Conservation (phyloP, 129 eudicot species). For the Helichrysum umbraculigerum region DNA sequence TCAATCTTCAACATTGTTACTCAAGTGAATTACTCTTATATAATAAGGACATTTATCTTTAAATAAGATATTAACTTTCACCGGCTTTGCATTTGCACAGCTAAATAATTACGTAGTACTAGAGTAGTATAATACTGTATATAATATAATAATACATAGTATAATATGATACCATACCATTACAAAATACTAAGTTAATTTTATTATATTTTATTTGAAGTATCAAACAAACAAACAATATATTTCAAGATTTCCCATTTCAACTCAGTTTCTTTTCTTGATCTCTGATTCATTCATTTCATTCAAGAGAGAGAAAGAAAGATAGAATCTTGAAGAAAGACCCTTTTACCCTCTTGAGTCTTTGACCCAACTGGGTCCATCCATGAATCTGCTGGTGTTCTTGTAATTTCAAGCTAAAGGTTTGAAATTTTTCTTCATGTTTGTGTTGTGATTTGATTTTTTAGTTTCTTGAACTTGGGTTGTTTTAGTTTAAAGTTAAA, state of each 20-base stretch:
- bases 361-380: constrained; percentile 40
- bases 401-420: constrained; percentile 29
- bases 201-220: background rate
- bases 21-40: too few species aligned
- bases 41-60: too few species aligned
- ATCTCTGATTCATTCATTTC: constrained; percentile 21
- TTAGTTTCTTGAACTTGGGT: background rate
- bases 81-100: too few species aligned
- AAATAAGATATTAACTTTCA: too few species aligned
- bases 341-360: constrained; percentile 27
- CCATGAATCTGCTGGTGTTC: constrained; percentile 20
- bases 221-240: constrained; percentile 7
- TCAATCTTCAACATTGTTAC: too few species aligned
- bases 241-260: constrained; percentile 29
- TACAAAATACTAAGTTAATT: too few species aligned
- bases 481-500: background rate
- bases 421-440: constrained; percentile 21
- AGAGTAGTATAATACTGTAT: too few species aligned
- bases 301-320: constrained; percentile 24
- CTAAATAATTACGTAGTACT: too few species aligned
- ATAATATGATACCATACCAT: too few species aligned
- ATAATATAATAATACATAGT: too few species aligned
- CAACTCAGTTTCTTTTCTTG: constrained; percentile 36
- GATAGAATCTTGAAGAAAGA: constrained; percentile 32
- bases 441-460: constrained; percentile 21